Conservation (phyloP, 2,329 filamentous ascomycete genomes). For the Cladophialophora bantiana region DNA sequence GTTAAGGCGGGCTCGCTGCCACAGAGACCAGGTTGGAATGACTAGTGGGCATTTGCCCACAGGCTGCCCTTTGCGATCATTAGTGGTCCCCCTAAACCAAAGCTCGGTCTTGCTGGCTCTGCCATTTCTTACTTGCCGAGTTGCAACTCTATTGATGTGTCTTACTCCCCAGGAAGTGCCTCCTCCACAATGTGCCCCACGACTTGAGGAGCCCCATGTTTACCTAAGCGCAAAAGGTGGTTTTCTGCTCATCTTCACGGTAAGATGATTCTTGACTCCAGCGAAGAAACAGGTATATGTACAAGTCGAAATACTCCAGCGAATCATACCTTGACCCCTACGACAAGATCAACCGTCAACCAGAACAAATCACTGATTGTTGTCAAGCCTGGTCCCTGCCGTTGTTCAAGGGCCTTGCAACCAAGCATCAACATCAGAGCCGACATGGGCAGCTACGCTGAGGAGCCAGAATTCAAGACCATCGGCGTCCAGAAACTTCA, state of each 20-base stretch:
- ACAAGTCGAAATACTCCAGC: background rate
- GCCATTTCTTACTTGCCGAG: slow-evolving; percentile 2
- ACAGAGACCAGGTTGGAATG: background rate
- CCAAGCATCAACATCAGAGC: background rate
- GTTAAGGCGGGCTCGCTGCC: background rate
- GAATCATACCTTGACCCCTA: background rate
- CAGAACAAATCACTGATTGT: background rate
- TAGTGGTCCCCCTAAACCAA: background rate
- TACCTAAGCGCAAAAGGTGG: slow-evolving; percentile 16
- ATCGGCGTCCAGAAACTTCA: slow-evolving; percentile 47
- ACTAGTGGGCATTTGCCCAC: background rate
- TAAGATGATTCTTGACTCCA: background rate
- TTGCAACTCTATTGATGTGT: background rate
- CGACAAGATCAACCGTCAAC: background rate
- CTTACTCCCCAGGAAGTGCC: background rate
- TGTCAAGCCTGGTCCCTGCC: background rate
- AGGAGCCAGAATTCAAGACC: slow-evolving; percentile 40
- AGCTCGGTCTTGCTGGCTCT: background rate
- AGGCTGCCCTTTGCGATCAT: background rate
- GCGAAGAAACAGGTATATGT: background rate
- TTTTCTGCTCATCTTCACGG: background rate
- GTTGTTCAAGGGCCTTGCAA: background rate
- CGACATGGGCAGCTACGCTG: slow-evolving; percentile 31
- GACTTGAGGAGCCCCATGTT: slow-evolving; percentile 7
- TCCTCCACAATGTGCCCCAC: slow-evolving; percentile 22